Conservation (phyloP, 179 eudicot species). For the Spergularia azorica region DNA sequence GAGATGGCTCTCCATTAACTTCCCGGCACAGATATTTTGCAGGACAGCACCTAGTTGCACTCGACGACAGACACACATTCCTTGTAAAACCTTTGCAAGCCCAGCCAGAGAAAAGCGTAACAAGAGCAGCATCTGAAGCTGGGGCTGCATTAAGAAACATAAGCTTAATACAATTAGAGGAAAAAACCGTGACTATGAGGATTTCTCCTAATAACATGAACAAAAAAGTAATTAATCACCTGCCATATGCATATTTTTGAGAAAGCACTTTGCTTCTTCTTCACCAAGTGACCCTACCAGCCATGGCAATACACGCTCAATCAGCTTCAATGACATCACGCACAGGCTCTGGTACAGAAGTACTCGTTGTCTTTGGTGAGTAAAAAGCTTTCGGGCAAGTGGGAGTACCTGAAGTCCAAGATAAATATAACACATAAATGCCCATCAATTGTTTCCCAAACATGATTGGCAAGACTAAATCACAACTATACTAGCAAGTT, state of each 20-base stretch:
- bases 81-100: slow-evolving; percentile 79
- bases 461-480: background rate
- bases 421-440: slow-evolving; percentile 8
- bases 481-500: background rate
- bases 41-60: slow-evolving; percentile 69
- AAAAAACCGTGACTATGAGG: background rate
- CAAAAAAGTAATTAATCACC: slow-evolving; percentile 38
- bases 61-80: slow-evolving; percentile 64
- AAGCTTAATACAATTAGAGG: slow-evolving; percentile 18
- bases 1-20: slow-evolving; percentile 27
- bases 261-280: slow-evolving; percentile 70
- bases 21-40: slow-evolving; percentile 45
- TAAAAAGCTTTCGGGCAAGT: slow-evolving; percentile 74
- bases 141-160: slow-evolving; percentile 63
- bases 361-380: slow-evolving; percentile 67
- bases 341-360: slow-evolving; percentile 85
- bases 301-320: slow-evolving; percentile 94
- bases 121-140: slow-evolving; percentile 71
- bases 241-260: slow-evolving; percentile 83
- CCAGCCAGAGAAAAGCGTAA: slow-evolving; percentile 94
- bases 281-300: slow-evolving; percentile 71
- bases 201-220: background rate
- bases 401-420: slow-evolving; percentile 65
- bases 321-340: slow-evolving; percentile 84
- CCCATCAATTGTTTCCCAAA: background rate